Evolutionary conservation across 805 yeast species (phyloP), one percentile per base, ranked within the genome.

Genomic region (Ogataea siamensis): DNA sequence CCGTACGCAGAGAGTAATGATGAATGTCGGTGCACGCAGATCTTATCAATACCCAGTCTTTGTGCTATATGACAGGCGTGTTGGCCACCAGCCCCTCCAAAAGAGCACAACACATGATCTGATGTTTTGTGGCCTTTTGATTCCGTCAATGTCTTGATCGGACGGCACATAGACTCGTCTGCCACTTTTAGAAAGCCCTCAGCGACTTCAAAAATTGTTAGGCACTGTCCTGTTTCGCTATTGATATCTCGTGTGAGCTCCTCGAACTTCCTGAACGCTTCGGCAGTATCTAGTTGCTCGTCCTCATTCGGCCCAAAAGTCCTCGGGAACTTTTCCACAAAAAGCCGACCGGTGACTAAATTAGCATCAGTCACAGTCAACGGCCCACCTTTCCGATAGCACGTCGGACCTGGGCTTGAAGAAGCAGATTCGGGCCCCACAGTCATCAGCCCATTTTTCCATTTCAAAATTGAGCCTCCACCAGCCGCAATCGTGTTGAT

Each of bases 11-110:
- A 83, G 10, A 87, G 65, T 28, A 87, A 74, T 0, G 95, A 84
- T 2, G 95, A 85, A 58, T 84, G 83, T 55, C 81, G 74, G 61
- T 87, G 95, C 16, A 83, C 78, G 21, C 85, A 58, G 7, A 87
- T 82, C 21, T 75, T 73, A 5, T 65, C 54, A 28, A 87, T 82
- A 5, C 88, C 87, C 43, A 87, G 66, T 12, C 73, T 68, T 39
- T 75, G 71, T 1, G 95, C 94, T 20, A 87, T 78, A 5, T 84
- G 78, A 31, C 75, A 79, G 2, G 91, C 88, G 58, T 83, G 88
- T 62, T 87, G 96, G 5, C 95, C 95, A 37, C 95, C 96, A 13
- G 94, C 94, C 31, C 96, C 96, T 33, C 96, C 96, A 62, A 87
- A 87, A 2, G 89, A 73, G 2, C 87, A 91, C 40, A 87, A 63